A percentile compares a stretch with the other conserved stretches of the same genome.
These are phyloP conservation scores for Daldinia bambusicola DNA, from an alignment of 495 filamentous ascomycete species.

Conservation along the genomic window DNA sequence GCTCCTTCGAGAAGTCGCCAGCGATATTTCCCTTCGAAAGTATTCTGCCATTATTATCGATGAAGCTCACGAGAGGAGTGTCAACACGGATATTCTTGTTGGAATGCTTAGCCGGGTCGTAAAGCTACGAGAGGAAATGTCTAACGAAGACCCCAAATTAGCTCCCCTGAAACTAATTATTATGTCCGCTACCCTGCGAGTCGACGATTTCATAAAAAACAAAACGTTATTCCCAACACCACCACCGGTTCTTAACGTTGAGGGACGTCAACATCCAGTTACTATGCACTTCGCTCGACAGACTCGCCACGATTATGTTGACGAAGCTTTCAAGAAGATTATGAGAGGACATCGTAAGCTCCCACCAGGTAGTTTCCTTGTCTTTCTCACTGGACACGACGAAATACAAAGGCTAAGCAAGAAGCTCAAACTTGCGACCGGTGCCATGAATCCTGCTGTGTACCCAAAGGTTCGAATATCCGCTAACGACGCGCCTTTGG, in stretches of 20 bases:
- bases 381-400: conserved; percentile 94
- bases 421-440: conserved; percentile 77
- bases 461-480: conserved; percentile 76
- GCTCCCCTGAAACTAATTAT: conserved; percentile 92
- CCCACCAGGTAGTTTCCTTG: conserved; percentile 90
- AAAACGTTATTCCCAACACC: conserved; percentile 77
- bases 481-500: conserved; percentile 80
- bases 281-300: conserved; percentile 87
- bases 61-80: conserved; percentile 96
- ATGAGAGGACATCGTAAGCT: conserved; percentile 89
- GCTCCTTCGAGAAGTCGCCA: conserved; percentile 86
- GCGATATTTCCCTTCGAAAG: conserved; percentile 90
- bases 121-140: conserved; percentile 66
- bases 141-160: conserved; percentile 60
- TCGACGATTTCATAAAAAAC: conserved; percentile 92
- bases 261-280: conserved; percentile 93
- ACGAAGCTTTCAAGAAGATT: conserved; percentile 88
- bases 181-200: conserved; percentile 95
- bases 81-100: conserved; percentile 97
- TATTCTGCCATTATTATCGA: conserved; percentile 96
- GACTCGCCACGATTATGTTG: conserved; percentile 87
- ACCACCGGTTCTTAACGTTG: conserved; percentile 87
- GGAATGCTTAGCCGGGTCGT: conserved; percentile 95
- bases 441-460: conserved; percentile 58
- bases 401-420: conserved; percentile 86